Base-by-base conservation (phyloP, 345 rosid genomes). In the Brassica rapa region DNA sequence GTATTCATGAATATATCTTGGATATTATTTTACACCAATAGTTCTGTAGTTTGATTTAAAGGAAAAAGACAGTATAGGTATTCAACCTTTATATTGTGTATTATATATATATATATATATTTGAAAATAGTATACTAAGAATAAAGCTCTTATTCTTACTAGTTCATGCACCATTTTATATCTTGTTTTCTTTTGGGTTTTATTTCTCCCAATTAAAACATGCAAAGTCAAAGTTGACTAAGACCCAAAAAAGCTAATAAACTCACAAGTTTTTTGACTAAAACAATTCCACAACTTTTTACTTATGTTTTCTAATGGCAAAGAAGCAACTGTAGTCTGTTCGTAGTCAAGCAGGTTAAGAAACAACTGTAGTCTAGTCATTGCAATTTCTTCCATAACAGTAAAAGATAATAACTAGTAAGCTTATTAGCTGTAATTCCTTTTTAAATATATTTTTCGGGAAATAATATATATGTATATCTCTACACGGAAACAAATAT, bases 311-410 rank as follows among this genome's bases (percentile, higher is more conserved):
- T 60, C 14, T 49, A 49, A 43, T n/a, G 21, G 32, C 14, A 32
- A 49, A 78, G 7, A 79, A 21, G 29, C 41, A 78, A 33, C 33
- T 71, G 41, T 59, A 72, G 62, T 72, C 61, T 64, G 41, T 39
- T 5, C 16, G 6, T 32, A 72, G 62, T 72, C 68, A 66, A 59
- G 12, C 66, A 51, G 9, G 59, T 60, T 53, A 70, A 30, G 15
- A 70, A 8, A 15, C 30, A 72, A 49, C 56, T 64, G 39, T 57
- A 72, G 68, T 72, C 68, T 64, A 72, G 68, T 72, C 68, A 70
- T 30, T 41, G 23, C 27, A 57, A 8, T 49, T 49, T 73, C 70
- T 60, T 78, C 68, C 56, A 66, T 66, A 66, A 24, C 5, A 56
- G 37, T 56, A 66, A 66, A 71, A 71, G 1, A 71, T 63, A 12